Evolutionary conservation across 371 early-diverging fungal species (phyloP), one percentile per base, ranked within the genome.

Genomic region (Syncephalastrum racemosum): DNA sequence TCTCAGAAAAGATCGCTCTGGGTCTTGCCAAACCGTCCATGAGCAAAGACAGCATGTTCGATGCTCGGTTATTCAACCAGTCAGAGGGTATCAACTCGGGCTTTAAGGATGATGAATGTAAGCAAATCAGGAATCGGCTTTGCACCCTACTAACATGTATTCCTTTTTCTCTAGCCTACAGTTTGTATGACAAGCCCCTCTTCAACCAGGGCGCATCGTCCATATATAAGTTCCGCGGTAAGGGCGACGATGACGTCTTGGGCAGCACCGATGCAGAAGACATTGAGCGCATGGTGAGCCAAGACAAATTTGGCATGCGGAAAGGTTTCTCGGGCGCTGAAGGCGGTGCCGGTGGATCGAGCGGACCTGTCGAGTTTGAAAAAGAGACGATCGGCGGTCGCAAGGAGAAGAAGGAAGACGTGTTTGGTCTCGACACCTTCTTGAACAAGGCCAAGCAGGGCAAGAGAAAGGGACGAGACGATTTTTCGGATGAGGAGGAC

Each of bases 1-100:
- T 98, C 51, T 95, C 97, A 1, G 99, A 98, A 74, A 97, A 96
- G 75, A 91, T 98, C 60, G 98, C 99, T 2, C 82, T 98, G 52
- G 98, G 98, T 39, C 72, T 95, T 49, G 97, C 96, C 31, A 90
- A 94, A 60, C 98, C 97, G 0, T 85, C 95, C 0, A 67, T 85
- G 47, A 82, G 90, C 50, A 86, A 88, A 68, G 99, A 97, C 51
- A 84, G 91, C 53, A 80, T 96, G 88, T 97, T 88, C 64, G 99
- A 98, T 70, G 84, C 90, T 39, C 86, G 99, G 49, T 77, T 98
- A 49, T 97, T 95, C 71, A 94, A 97, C 74, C 95, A 92, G 66
- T 81, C 87, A 1, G 84, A 86, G 54, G 97, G 96, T 16, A 75
- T 96, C 52, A 76, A 75, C 46, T 90, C 94, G 31, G 94, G 95